These are phyloP conservation scores for Pseudevernia furfuracea DNA, from an alignment of 495 filamentous ascomycete genomes.

Conservation along the genomic window DNA sequence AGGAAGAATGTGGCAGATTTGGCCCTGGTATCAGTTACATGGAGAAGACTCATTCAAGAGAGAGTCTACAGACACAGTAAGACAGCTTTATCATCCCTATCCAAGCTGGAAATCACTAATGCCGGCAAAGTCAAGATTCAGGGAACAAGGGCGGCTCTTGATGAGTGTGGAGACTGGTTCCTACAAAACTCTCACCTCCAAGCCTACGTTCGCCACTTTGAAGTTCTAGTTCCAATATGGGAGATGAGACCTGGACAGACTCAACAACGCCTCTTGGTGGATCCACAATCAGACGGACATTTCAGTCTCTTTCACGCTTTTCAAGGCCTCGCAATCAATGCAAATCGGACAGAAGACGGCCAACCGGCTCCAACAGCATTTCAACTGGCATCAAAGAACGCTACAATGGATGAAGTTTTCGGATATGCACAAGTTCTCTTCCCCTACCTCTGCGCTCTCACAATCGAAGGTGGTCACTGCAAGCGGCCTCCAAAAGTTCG, in stretches of 20 bases:
- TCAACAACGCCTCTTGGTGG: slow-evolving; percentile 6
- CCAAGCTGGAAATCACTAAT: not conserved
- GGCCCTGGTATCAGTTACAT: slow-evolving; percentile 53
- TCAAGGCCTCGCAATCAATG: slow-evolving; percentile 18
- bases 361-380: slow-evolving; percentile 29
- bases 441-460: slow-evolving; percentile 53
- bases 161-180: slow-evolving; percentile 52
- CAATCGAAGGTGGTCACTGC: slow-evolving; percentile 67
- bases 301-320: slow-evolving; percentile 10
- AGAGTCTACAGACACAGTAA: slow-evolving; percentile 60
- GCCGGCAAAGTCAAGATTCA: slow-evolving; percentile 53
- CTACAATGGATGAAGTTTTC: slow-evolving; percentile 61
- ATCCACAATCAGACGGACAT: not conserved
- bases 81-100: slow-evolving; percentile 18
- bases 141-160: slow-evolving; percentile 52
- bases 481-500: slow-evolving; percentile 59
- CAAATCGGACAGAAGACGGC: slow-evolving; percentile 26
- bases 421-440: slow-evolving; percentile 49
- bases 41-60: slow-evolving; percentile 58
- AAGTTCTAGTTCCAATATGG: slow-evolving; percentile 69
- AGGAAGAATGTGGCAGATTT: slow-evolving; percentile 58
- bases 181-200: slow-evolving; percentile 48
- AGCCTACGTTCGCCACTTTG: slow-evolving; percentile 58
- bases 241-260: slow-evolving; percentile 35
- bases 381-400: slow-evolving; percentile 52